phyloP scores from a whole-genome alignment of 352 stramenopile genomes.

The Phytophthora quininea region DNA sequence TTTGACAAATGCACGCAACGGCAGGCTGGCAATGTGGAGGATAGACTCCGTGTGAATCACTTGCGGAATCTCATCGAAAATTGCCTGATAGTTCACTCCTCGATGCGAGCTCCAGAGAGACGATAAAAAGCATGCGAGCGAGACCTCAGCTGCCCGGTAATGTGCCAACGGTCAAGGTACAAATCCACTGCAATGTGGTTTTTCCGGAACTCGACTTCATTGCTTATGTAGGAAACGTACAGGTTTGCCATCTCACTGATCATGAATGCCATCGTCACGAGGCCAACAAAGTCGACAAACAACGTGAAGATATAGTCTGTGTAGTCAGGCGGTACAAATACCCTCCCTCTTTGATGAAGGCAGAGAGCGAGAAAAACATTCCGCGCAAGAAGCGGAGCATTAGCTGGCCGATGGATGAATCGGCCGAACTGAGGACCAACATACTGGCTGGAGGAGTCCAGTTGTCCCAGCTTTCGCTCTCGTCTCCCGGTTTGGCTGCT shows the following conservation, averaged over 20 bases:
- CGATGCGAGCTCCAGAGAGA: conserved; percentile 66
- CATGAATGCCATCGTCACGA: conserved; percentile 57
- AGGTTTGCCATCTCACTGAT: conserved; percentile 58
- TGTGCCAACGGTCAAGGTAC: conserved; percentile 54
- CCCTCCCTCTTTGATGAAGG: conserved; percentile 55
- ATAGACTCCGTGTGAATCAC: conserved; percentile 62
- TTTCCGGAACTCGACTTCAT: conserved; percentile 70
- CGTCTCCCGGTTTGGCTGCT: not conserved
- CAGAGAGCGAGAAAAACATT: conserved; percentile 53
- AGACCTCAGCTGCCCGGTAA: conserved; percentile 42
- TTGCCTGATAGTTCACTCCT: conserved; percentile 59
- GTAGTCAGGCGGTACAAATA: conserved; percentile 33
- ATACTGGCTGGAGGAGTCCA: conserved; percentile 41
- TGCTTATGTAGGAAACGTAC: conserved; percentile 62
- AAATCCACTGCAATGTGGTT: conserved; percentile 59
- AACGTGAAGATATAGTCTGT: conserved; percentile 48
- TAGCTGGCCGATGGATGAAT: conserved; percentile 8
- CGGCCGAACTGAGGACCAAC: conserved; percentile 7
- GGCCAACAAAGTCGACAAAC: conserved; percentile 42
- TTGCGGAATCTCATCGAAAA: conserved; percentile 59
- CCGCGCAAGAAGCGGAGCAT: conserved; percentile 47
- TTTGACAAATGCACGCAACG: conserved; percentile 43
- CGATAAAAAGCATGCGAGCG: conserved; percentile 56
- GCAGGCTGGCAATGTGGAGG: conserved; percentile 44
- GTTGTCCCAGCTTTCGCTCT: conserved; percentile 36